These are phyloP conservation scores for Boletus edulis DNA, from an alignment of 768 basidiomycete species.

Conservation along the genomic window DNA sequence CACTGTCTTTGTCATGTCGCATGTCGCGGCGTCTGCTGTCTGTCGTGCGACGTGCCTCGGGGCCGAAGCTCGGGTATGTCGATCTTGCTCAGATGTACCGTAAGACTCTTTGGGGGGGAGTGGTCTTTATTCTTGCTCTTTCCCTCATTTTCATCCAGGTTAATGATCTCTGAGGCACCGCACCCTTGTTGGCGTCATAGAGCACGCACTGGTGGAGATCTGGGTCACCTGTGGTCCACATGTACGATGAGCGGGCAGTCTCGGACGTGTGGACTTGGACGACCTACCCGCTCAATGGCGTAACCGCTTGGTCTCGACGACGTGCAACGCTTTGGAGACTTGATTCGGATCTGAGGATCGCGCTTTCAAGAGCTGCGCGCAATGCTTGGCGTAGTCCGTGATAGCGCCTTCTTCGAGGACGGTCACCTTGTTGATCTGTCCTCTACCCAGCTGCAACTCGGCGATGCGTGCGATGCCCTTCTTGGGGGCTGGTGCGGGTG, in stretches of 20 bases:
- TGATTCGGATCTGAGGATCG: too few species aligned
- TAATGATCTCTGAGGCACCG: slow-evolving; percentile 57
- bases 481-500: slow-evolving; percentile 53
- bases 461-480: slow-evolving; percentile 67
- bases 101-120: slow-evolving; percentile 64
- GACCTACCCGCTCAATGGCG: slow-evolving; percentile 67
- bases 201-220: slow-evolving; percentile 77
- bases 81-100: slow-evolving; percentile 81
- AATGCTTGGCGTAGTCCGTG: slow-evolving; percentile 69
- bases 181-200: slow-evolving; percentile 49
- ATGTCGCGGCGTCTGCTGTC: neutral
- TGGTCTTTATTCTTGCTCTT: slow-evolving; percentile 51
- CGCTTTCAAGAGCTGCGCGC: slow-evolving; percentile 57
- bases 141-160: slow-evolving; percentile 46
- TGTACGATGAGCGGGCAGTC: slow-evolving; percentile 29
- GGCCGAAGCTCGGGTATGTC: slow-evolving; percentile 73
- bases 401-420: slow-evolving; percentile 63
- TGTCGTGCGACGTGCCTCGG: neutral
- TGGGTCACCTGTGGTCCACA: slow-evolving; percentile 42
- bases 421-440: slow-evolving; percentile 73
- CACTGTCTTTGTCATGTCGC: neutral
- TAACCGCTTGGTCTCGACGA: slow-evolving; percentile 77
- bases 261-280: too few species aligned
- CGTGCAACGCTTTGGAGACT: slow-evolving; percentile 46
- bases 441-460: slow-evolving; percentile 64